Percentiles rank a stretch among this genome's conserved stretches.
phyloP scores from a whole-genome alignment of 371 early-diverging fungal genomes.

The Mortierella sp. region DNA sequence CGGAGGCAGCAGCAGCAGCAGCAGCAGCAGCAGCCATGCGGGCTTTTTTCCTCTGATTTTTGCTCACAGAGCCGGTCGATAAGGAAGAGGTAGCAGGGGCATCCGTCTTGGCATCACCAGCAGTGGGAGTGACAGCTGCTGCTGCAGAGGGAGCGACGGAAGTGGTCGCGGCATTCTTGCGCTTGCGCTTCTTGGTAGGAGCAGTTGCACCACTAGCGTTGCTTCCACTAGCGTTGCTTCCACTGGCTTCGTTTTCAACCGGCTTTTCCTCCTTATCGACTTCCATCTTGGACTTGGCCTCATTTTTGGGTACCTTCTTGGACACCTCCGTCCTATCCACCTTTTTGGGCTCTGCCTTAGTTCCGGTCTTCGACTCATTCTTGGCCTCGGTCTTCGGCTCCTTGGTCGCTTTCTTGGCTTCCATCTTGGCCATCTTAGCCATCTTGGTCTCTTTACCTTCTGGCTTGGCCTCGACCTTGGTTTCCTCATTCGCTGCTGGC shows the following conservation, averaged over 20 bases:
- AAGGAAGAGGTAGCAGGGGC: background rate
- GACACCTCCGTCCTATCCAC: background rate
- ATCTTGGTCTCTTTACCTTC: background rate
- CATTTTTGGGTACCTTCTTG: background rate
- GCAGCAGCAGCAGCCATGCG: background rate
- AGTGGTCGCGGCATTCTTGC: background rate
- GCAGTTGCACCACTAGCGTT: background rate
- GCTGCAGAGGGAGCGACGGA: background rate
- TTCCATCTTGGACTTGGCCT: background rate
- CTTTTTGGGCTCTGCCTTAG: background rate
- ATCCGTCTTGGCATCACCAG: background rate
- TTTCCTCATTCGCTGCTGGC: background rate
- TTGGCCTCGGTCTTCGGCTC: background rate
- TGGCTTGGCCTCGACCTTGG: background rate
- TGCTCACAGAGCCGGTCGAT: background rate
- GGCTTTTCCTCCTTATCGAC: background rate
- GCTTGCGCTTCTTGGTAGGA: constrained; percentile 4
- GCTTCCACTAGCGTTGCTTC: background rate
- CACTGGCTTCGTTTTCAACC: background rate
- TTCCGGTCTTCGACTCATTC: background rate
- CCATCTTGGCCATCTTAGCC: background rate
- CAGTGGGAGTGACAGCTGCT: background rate
- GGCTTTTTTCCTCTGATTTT: constrained; percentile 1
- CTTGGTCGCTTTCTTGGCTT: background rate
- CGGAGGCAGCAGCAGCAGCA: background rate